Conservation (phyloP, 1,284 basidiomycete species). For the Ustilago tritici region DNA sequence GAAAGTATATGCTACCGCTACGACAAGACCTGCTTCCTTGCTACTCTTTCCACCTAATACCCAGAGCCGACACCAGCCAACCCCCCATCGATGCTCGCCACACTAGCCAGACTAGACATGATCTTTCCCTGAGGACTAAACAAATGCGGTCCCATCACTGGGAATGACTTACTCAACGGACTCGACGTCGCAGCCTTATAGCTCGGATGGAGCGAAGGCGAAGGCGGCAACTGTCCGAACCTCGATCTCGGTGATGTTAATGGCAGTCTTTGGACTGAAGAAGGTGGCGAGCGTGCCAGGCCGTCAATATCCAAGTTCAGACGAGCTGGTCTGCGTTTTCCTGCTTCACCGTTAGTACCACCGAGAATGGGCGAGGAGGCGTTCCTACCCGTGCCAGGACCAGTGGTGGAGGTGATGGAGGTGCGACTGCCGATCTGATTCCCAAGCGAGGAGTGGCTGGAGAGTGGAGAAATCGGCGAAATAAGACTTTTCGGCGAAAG, state of each 20-base stretch:
- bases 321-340: constrained; percentile 18
- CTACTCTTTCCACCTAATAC: neutral
- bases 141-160: constrained; percentile 19
- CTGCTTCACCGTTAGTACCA: neutral
- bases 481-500: constrained; percentile 22
- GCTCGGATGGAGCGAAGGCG: constrained; percentile 33
- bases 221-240: constrained; percentile 34
- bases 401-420: constrained; percentile 21
- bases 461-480: constrained; percentile 32
- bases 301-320: constrained; percentile 33
- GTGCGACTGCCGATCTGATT: constrained; percentile 22
- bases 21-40: neutral
- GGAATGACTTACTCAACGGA: constrained; percentile 24
- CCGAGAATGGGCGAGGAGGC: constrained; percentile 25
- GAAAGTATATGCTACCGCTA: neutral
- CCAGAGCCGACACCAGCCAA: constrained; percentile 9
- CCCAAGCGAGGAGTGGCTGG: constrained; percentile 30
- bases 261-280: constrained; percentile 20
- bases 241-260: constrained; percentile 25
- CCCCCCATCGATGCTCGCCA: constrained; percentile 28
- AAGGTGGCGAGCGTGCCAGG: constrained; percentile 18
- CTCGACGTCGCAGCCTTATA: constrained; percentile 31
- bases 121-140: constrained; percentile 29
- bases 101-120: constrained; percentile 22
- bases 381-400: constrained; percentile 13